Percentiles rank a stretch among this genome's conserved stretches.
These are phyloP conservation scores for Lactarius trivialis DNA, from an alignment of 768 basidiomycete species.

Conservation along the genomic window DNA sequence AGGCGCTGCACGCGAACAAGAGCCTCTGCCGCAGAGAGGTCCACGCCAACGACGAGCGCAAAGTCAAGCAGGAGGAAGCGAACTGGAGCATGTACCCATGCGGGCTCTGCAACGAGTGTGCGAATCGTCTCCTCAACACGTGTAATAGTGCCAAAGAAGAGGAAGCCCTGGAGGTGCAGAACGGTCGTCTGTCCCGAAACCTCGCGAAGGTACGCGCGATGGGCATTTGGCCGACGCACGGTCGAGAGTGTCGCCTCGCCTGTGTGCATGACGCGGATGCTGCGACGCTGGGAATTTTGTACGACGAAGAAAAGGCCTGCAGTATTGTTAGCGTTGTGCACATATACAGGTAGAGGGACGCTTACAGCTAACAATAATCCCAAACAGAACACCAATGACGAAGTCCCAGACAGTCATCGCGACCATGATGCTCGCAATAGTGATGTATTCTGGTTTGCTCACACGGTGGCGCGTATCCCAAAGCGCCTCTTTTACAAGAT, in stretches of 20 bases:
- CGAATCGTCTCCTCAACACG: conserved; percentile 85
- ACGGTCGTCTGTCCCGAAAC: conserved; percentile 89
- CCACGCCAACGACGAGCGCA: conserved; percentile 79
- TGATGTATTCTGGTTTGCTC: conserved; percentile 77
- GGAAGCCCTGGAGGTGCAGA: conserved; percentile 81
- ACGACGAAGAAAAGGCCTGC: conserved; percentile 94
- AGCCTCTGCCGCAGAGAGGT: conserved; percentile 93
- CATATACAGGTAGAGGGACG: conserved; percentile 5
- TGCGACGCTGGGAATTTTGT: conserved; percentile 79
- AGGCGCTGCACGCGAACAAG: conserved; percentile 87
- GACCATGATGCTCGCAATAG: conserved; percentile 79
- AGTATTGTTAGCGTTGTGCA: neutral
- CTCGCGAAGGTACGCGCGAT: conserved; percentile 85
- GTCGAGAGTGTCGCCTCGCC: conserved; percentile 85
- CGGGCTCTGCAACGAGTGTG: conserved; percentile 58
- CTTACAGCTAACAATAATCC: conserved; percentile 86
- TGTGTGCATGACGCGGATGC: conserved; percentile 77
- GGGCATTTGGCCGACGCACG: conserved; percentile 81
- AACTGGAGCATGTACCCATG: conserved; percentile 70
- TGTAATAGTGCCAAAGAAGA: conserved; percentile 92
- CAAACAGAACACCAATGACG: conserved; percentile 87
- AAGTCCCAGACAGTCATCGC: conserved; percentile 95
- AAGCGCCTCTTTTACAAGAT: conserved; percentile 89
- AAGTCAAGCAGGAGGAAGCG: conserved; percentile 90
- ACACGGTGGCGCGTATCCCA: conserved; percentile 94